Evolutionary conservation across 78 protist species (phyloP), one percentile per base, ranked within the genome.

Genomic region (Dictyostelium capitatum): DNA sequence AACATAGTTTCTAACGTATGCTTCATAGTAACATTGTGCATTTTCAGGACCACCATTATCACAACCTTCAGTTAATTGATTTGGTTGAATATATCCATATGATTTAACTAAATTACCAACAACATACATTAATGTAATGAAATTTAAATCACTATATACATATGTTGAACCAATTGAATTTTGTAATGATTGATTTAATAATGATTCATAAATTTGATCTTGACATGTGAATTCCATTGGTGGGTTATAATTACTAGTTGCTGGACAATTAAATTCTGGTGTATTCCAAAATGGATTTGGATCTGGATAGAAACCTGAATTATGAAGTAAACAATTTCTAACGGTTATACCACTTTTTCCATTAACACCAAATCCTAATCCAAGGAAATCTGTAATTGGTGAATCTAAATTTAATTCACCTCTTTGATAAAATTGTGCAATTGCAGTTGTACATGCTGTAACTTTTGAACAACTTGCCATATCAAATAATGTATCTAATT

Each of bases 111-210:
- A 70, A 20, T 69, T 47, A 62, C 98, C 98, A 53, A 75, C 94
- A 10, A 94, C 94, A 79, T 50, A 92, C 96, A 93, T 90, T 54
- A 91, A 54, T 15, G 98, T 96, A 89, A 97, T 97, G 90, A 97
- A 92, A 51, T 83, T 91, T 20, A 91, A 30, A 74, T 94, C 96
- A 81, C 92, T 80, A 56, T 96, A 96, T 32, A 94, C 96, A 65
- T 83, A 97, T 3, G 65, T 74, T 23, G 70, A 28, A 25, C 97
- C 97, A 78, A 85, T 81, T 23, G 91, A 89, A 47, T 93, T 81
- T 51, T 37, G 46, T n/a, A 97, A 77, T 23, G 95, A 48, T 74
- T 95, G 95, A 32, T 78, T 81, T 30, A 96, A 25, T 12, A 97
- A 64, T n/a, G 77, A 19, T 6, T 90, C 54, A 62, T 30, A 95